A percentile compares a stretch with the other conserved stretches of the same genome.
These are phyloP conservation scores for Lotus japonicus DNA, from an alignment of 306 rosid species.

Conservation along the genomic window DNA sequence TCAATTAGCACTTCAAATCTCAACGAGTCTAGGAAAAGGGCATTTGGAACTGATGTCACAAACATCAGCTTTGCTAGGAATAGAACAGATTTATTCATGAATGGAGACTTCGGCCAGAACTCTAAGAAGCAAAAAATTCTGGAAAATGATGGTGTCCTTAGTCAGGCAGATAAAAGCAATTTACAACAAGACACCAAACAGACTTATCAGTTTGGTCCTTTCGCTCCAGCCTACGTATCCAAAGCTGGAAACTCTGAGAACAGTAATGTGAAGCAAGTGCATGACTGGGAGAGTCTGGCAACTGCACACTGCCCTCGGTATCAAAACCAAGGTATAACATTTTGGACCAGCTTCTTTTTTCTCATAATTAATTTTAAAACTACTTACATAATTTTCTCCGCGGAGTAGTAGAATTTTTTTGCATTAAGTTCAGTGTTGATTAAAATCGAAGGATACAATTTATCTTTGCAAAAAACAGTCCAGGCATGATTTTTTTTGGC, in stretches of 20 bases:
- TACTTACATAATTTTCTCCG: no score
- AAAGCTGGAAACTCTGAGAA: constrained; percentile 36
- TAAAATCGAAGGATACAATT: not conserved
- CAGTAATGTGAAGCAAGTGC: constrained; percentile 30
- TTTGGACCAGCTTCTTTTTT: no score
- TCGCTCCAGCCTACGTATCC: constrained; percentile 58
- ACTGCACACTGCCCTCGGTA: constrained; percentile 62
- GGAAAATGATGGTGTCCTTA: constrained; percentile 14
- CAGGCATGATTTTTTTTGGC: not conserved
- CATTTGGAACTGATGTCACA: constrained; percentile 72
- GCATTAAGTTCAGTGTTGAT: no score
- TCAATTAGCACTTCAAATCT: constrained; percentile 14
- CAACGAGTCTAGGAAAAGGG: constrained; percentile 55
- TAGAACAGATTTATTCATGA: constrained; percentile 28
- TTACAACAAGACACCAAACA: constrained; percentile 31
- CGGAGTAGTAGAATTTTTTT: no score
- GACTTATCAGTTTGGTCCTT: constrained; percentile 75
- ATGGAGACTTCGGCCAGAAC: constrained; percentile 22
- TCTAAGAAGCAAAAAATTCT: constrained; percentile 20
- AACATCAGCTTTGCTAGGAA: constrained; percentile 51
- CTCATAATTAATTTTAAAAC: no score
- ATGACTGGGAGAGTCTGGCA: constrained; percentile 61
- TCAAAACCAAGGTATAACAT: constrained; percentile 65
- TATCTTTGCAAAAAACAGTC: not conserved
- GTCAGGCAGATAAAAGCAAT: constrained; percentile 29